Percentiles rank a stretch among this genome's conserved stretches.
Evolutionary conservation across 2,329 filamentous ascomycete genomes (phyloP).

Genomic region (Cordyceps sp.): DNA sequence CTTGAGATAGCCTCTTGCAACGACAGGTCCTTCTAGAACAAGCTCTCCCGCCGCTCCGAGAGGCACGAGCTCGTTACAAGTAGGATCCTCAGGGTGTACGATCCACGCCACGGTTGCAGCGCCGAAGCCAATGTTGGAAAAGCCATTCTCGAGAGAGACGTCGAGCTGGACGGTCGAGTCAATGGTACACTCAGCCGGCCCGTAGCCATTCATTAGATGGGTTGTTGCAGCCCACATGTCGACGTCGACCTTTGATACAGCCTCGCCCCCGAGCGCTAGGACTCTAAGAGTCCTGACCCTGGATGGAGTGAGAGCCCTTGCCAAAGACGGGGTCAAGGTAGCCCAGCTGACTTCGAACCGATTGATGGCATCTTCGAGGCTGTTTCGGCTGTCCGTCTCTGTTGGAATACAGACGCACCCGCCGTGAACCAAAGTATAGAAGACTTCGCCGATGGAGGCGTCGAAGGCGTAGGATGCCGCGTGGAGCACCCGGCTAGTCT

Average conservation of each 20-base stretch:
- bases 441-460: slow-evolving; percentile 4
- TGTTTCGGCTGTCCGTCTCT: slow-evolving; percentile 3
- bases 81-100: slow-evolving; percentile 6
- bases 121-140: slow-evolving; percentile 2
- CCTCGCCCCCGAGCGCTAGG: slow-evolving; percentile 9
- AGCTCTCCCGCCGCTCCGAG: slow-evolving; percentile 16
- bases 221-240: slow-evolving; percentile 4
- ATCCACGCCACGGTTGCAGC: slow-evolving; percentile 8
- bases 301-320: slow-evolving; percentile 1
- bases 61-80: slow-evolving; percentile 3
- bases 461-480: slow-evolving; percentile 7
- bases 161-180: slow-evolving; percentile 3
- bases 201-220: slow-evolving; percentile 22
- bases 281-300: slow-evolving; percentile 4
- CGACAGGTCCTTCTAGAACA: slow-evolving; percentile 24
- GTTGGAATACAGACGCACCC: slow-evolving; percentile 6
- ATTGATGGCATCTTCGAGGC: slow-evolving; percentile 4
- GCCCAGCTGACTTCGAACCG: slow-evolving; percentile 2
- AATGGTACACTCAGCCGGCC: slow-evolving; percentile 15
- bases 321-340: slow-evolving; percentile 4
- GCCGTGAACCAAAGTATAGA: slow-evolving; percentile 4
- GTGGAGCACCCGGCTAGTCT: slow-evolving; percentile 1
- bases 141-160: not conserved
- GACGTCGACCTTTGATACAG: slow-evolving; percentile 12
- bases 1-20: slow-evolving; percentile 33